These are phyloP conservation scores for Beauveria sp. DNA, from an alignment of 2,329 filamentous ascomycete species.

Conservation along the genomic window DNA sequence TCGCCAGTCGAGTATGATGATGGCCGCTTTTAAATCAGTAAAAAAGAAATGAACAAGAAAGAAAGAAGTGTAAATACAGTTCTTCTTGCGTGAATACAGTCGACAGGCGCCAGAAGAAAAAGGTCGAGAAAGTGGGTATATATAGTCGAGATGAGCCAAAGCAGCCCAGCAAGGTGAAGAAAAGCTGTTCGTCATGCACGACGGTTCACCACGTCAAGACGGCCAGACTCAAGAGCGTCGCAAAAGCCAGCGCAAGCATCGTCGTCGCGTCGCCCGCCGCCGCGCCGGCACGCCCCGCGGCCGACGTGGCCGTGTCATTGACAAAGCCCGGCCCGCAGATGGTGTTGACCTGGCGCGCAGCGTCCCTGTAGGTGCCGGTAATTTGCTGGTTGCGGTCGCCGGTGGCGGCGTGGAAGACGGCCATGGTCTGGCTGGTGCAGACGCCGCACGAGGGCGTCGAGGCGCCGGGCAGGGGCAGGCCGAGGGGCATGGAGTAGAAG, in stretches of 20 bases:
- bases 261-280: neutral
- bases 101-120: neutral
- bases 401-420: constrained; percentile 64
- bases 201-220: neutral
- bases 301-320: constrained; percentile 34
- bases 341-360: constrained; percentile 66
- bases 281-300: neutral
- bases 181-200: neutral
- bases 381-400: constrained; percentile 59
- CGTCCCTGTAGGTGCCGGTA: constrained; percentile 58
- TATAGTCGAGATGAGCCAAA: neutral
- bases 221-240: neutral
- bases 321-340: constrained; percentile 52
- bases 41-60: neutral
- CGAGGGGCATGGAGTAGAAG: constrained; percentile 80
- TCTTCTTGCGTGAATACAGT: neutral
- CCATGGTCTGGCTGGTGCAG: constrained; percentile 77
- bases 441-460: constrained; percentile 65
- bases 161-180: neutral
- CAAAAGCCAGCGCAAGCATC: constrained; percentile 3
- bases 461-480: constrained; percentile 57
- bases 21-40: no score
- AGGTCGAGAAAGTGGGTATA: neutral
- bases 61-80: neutral
- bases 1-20: neutral